These are phyloP conservation scores for Aspergillus felis DNA, from an alignment of 2,329 filamentous ascomycete genomes.

Conservation along the genomic window DNA sequence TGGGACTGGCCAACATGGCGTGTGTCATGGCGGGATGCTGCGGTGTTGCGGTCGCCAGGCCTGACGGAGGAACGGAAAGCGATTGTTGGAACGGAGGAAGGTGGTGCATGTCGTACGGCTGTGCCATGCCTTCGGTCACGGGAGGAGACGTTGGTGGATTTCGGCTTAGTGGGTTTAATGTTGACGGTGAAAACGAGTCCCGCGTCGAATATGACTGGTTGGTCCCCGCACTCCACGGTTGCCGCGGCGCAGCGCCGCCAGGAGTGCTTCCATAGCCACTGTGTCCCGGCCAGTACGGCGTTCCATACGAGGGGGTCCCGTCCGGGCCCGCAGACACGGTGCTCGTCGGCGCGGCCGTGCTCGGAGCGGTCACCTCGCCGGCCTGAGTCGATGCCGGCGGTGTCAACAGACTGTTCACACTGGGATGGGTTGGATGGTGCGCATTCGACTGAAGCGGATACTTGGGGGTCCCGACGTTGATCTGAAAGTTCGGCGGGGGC, in stretches of 20 bases:
- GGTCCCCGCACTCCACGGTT: conserved; percentile 42
- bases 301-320: conserved; percentile 46
- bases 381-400: conserved; percentile 57
- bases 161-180: conserved; percentile 50
- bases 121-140: conserved; percentile 59
- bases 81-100: conserved; percentile 60
- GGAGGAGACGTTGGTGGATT: conserved; percentile 57
- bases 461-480: conserved; percentile 48
- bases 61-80: conserved; percentile 53
- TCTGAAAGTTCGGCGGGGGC: conserved; percentile 53
- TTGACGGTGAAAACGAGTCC: conserved; percentile 55
- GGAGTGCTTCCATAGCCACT: conserved; percentile 53
- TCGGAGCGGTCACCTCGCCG: conserved; percentile 42
- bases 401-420: conserved; percentile 60
- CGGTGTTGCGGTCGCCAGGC: conserved; percentile 19
- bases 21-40: conserved; percentile 45
- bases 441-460: conserved; percentile 41
- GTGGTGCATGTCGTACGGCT: conserved; percentile 63
- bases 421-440: conserved; percentile 48
- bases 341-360: conserved; percentile 50
- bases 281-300: conserved; percentile 59
- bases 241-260: conserved; percentile 38
- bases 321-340: conserved; percentile 27
- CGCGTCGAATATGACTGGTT: conserved; percentile 42
- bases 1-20: conserved; percentile 48